Conservation (phyloP, 352 stramenopile genomes). For the Pythium rhizo-oryzae region DNA sequence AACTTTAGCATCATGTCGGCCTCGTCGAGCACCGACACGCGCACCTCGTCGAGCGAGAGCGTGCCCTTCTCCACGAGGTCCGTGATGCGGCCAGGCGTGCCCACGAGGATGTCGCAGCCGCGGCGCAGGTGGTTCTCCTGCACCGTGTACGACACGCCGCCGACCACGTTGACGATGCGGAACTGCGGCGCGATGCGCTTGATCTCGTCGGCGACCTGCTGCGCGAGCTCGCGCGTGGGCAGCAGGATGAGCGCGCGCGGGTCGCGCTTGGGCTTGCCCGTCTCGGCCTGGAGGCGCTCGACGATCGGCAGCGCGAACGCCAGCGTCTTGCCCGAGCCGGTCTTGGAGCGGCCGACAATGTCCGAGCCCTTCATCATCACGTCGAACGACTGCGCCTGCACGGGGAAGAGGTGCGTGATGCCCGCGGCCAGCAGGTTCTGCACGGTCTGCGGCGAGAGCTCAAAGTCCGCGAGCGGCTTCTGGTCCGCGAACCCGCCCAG, state of each 20-base stretch:
- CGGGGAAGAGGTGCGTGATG: constrained; percentile 85
- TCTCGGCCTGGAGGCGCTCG: constrained; percentile 65
- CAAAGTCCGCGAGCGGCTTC: constrained; percentile 70
- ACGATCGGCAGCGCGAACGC: too few relatives aligned
- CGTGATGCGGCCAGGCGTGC: constrained; percentile 96
- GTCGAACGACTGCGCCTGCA: constrained; percentile 83
- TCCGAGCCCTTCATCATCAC: constrained; percentile 81
- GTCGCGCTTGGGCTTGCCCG: constrained; percentile 36
- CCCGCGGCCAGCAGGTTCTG: constrained; percentile 60
- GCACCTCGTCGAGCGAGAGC: constrained; percentile 89
- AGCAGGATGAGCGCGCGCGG: constrained; percentile 95
- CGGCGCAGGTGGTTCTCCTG: constrained; percentile 92
- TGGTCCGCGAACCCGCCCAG: constrained; percentile 69
- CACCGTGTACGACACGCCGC: constrained; percentile 91
- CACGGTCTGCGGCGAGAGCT: constrained; percentile 56
- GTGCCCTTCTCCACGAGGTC: constrained; percentile 95
- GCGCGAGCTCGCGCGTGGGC: constrained; percentile 97
- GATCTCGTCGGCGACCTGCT: constrained; percentile 95
- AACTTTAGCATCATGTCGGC: constrained; percentile 99
- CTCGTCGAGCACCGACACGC: constrained; percentile 95
- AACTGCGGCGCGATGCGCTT: constrained; percentile 89
- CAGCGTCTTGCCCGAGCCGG: too few relatives aligned
- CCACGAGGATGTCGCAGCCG: constrained; percentile 95
- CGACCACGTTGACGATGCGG: constrained; percentile 91
- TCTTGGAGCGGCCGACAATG: constrained; percentile 85